phyloP scores from a whole-genome alignment of 2,329 filamentous ascomycete genomes.

The Hypocreales sp. region DNA sequence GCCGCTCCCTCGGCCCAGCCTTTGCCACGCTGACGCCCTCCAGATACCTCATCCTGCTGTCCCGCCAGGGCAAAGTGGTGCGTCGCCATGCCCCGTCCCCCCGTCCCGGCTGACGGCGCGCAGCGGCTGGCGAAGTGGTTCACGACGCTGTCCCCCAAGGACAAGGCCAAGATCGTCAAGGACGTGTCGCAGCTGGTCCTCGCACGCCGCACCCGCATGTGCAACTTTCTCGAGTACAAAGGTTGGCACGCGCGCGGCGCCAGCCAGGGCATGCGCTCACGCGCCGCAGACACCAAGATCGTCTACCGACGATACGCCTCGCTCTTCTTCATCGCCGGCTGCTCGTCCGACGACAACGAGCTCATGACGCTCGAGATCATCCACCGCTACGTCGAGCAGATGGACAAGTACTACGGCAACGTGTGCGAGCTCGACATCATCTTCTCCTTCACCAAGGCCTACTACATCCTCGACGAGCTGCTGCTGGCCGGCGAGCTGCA shows the following conservation, averaged over 20 bases:
- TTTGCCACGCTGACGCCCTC: conserved; percentile 8
- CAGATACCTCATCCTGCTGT: conserved; percentile 95
- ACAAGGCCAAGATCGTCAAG: conserved; percentile 99
- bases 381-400: conserved; percentile 98
- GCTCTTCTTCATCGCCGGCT: conserved; percentile 97
- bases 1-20: conserved; percentile 7
- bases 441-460: conserved; percentile 99
- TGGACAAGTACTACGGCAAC: conserved; percentile 99
- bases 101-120: not conserved
- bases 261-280: no score
- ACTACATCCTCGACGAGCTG: conserved; percentile 96
- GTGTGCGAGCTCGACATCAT: conserved; percentile 99
- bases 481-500: conserved; percentile 92
- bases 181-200: conserved; percentile 97
- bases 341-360: conserved; percentile 94
- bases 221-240: conserved; percentile 99
- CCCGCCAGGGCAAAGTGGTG: conserved; percentile 98
- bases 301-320: conserved; percentile 98
- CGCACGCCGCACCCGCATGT: conserved; percentile 93
- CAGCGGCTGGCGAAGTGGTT: conserved; percentile 99
- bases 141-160: conserved; percentile 89
- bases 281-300: conserved; percentile 93
- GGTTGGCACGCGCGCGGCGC: conserved; percentile 42
- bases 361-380: conserved; percentile 97
- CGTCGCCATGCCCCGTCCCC: conserved; percentile 27